Percentiles rank a stretch among this genome's conserved stretches.
Evolutionary conservation across 202 grass and related monocot species (phyloP).

Genomic region (Panicum hallii): DNA sequence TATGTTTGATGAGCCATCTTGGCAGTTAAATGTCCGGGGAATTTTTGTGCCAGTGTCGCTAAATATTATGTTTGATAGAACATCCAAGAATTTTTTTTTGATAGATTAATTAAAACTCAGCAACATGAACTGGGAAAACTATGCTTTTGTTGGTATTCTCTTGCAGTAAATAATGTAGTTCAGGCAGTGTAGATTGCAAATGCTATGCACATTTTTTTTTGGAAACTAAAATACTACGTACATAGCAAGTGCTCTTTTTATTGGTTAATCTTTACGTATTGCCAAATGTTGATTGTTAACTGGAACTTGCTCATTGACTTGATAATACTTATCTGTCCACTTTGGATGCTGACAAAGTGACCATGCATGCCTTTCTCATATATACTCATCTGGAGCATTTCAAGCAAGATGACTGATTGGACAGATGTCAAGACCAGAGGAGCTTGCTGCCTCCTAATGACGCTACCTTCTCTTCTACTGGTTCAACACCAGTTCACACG

Average conservation of each 20-base stretch:
- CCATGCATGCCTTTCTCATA: conserved; percentile 37
- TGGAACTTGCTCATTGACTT: not conserved
- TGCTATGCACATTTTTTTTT: not conserved
- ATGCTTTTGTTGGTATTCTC: not conserved
- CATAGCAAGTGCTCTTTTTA: not conserved
- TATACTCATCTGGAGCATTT: conserved; percentile 47
- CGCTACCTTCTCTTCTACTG: conserved; percentile 24
- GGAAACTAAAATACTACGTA: not conserved
- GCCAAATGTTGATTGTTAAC: not conserved
- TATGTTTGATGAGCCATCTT: conserved; percentile 13
- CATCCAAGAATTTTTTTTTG: not conserved
- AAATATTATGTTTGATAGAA: not conserved
- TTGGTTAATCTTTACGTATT: not conserved
- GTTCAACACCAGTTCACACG: conserved; percentile 7
- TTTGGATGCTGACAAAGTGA: conserved; percentile 19
- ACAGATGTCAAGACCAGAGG: conserved; percentile 23
- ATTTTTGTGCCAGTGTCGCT: not conserved
- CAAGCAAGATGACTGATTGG: conserved; percentile 33
- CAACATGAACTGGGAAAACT: not conserved
- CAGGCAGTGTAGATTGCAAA: not conserved
- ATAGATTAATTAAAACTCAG: not conserved
- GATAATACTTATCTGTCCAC: not conserved
- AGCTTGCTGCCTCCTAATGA: not conserved
- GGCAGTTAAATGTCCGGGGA: not conserved
- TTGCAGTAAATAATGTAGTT: not conserved